These are phyloP conservation scores for Candida verbasci DNA, from an alignment of 805 yeast species.

Conservation along the genomic window DNA sequence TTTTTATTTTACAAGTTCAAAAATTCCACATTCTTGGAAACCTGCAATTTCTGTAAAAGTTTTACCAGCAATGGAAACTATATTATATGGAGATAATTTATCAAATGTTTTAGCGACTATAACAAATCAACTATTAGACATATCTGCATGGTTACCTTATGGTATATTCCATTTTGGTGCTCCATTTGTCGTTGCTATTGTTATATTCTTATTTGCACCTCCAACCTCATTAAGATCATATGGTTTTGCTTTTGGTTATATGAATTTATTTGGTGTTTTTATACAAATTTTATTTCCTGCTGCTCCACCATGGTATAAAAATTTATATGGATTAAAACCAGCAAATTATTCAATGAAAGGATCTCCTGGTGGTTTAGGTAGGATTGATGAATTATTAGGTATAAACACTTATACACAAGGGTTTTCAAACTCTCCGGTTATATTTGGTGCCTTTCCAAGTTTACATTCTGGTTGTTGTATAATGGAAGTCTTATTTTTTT, in stretches of 20 bases:
- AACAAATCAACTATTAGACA: conserved; percentile 61
- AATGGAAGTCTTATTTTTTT: conserved; percentile 84
- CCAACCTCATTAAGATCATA: conserved; percentile 80
- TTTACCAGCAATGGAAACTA: conserved; percentile 87
- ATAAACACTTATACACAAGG: conserved; percentile 78
- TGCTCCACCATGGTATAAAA: conserved; percentile 97
- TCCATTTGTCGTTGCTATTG: conserved; percentile 79
- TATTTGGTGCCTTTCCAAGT: conserved; percentile 86
- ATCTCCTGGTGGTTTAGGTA: conserved; percentile 90
- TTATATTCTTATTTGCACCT: conserved; percentile 84
- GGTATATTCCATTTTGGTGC: conserved; percentile 88
- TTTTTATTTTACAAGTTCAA: conserved; percentile 71
- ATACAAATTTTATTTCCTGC: conserved; percentile 83
- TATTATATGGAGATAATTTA: conserved; percentile 86
- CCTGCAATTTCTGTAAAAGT: conserved; percentile 89
- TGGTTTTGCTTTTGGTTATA: conserved; percentile 92
- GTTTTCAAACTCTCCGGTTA: conserved; percentile 82
- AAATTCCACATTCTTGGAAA: conserved; percentile 67
- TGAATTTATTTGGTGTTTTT: conserved; percentile 83
- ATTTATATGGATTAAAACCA: conserved; percentile 76
- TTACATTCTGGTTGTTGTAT: conserved; percentile 93
- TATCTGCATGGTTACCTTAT: conserved; percentile 94
- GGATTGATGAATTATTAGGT: conserved; percentile 79
- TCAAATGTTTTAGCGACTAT: conserved; percentile 77
- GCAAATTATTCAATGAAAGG: conserved; percentile 91